phyloP scores from a whole-genome alignment of 345 rosid genomes.

The Corymbia maculata region DNA sequence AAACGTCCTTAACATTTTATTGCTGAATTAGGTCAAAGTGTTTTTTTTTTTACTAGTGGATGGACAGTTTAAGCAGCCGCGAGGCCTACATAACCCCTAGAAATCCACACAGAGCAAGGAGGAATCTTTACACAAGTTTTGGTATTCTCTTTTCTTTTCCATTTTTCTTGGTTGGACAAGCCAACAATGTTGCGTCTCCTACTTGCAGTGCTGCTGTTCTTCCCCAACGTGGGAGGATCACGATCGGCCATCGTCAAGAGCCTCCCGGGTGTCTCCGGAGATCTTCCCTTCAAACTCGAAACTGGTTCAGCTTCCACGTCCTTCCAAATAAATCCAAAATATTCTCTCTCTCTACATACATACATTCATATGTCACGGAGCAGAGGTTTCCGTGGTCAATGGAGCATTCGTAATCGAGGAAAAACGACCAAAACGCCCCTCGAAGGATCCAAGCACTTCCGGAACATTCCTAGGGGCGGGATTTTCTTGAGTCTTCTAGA shows the following conservation, averaged over 20 bases:
- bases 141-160: not conserved
- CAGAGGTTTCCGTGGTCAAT: too few relatives aligned
- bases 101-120: not conserved
- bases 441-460: too few relatives aligned
- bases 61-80: not conserved
- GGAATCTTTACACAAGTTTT: not conserved
- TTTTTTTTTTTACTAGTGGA: not conserved
- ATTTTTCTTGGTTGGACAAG: not conserved
- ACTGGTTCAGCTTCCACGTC: constrained; percentile 2
- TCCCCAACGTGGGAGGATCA: not conserved
- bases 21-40: not conserved
- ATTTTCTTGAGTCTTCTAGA: too few relatives aligned
- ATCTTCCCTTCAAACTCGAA: constrained; percentile 17
- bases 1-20: not conserved
- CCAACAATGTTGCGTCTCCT: not conserved
- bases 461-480: too few relatives aligned
- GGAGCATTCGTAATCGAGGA: too few relatives aligned
- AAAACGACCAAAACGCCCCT: too few relatives aligned
- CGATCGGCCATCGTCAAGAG: not conserved
- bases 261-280: constrained; percentile 10
- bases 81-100: not conserved
- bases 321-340: too few relatives aligned
- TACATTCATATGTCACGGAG: too few relatives aligned
- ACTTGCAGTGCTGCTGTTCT: not conserved
- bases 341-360: too few relatives aligned